Evolutionary conservation across 768 basidiomycete species (phyloP).

Genomic region (Suillus bovinus): DNA sequence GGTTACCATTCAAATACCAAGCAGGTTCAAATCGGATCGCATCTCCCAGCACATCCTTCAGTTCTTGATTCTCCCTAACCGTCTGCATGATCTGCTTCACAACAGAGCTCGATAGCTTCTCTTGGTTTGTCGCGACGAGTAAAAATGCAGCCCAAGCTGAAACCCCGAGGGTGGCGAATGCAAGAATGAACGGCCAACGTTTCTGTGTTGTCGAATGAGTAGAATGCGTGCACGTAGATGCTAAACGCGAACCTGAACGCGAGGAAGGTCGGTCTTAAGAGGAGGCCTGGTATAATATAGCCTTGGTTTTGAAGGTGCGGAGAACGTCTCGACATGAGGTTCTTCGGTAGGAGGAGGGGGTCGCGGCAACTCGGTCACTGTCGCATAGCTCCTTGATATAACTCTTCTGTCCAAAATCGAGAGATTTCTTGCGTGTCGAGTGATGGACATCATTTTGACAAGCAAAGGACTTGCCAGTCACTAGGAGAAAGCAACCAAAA

Average conservation of each 20-base stretch:
- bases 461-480: not conserved
- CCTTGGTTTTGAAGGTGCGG: constrained; percentile 44
- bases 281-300: constrained; percentile 45
- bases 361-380: constrained; percentile 22
- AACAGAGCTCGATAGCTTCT: constrained; percentile 75
- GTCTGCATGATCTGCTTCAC: constrained; percentile 65
- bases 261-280: constrained; percentile 41
- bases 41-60: constrained; percentile 60
- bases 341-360: constrained; percentile 26
- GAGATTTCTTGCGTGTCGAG: not conserved
- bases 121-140: constrained; percentile 71
- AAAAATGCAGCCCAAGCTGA: constrained; percentile 70
- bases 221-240: not conserved
- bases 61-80: constrained; percentile 49
- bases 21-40: constrained; percentile 41
- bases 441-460: not conserved
- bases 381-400: constrained; percentile 18
- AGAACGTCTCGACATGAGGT: constrained; percentile 41
- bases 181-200: constrained; percentile 61
- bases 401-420: not conserved
- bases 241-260: constrained; percentile 35
- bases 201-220: constrained; percentile 20
- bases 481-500: not conserved
- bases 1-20: constrained; percentile 72
- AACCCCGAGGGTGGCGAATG: constrained; percentile 51